Conservation (phyloP, 1,139 yeast species). For the Blastobotrys buckinghamii region DNA sequence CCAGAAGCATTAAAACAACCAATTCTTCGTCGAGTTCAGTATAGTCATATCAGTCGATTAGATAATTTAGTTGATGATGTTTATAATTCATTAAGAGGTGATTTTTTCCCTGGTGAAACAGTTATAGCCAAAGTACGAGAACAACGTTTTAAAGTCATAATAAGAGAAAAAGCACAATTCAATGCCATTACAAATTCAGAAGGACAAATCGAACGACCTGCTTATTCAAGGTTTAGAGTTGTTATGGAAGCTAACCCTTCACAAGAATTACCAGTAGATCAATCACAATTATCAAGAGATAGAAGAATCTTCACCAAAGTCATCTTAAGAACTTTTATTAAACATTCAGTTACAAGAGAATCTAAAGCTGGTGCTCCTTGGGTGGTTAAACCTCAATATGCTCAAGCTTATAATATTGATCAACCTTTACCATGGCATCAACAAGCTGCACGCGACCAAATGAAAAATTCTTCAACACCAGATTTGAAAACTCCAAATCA, state of each 20-base stretch:
- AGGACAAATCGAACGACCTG: conserved; percentile 46
- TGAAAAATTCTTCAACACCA: conserved; percentile 1
- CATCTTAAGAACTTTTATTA: conserved; percentile 81
- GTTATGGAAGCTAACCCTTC: conserved; percentile 44
- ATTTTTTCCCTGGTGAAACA: conserved; percentile 87
- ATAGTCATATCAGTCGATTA: conserved; percentile 74
- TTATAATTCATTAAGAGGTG: conserved; percentile 60
- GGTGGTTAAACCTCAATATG: conserved; percentile 79
- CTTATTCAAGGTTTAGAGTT: conserved; percentile 67
- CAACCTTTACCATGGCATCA: conserved; percentile 32
- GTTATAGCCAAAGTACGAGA: conserved; percentile 52
- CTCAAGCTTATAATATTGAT: conserved; percentile 33
- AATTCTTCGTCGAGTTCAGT: conserved; percentile 75
- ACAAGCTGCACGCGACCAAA: conserved; percentile 13
- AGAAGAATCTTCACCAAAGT: conserved; percentile 85
- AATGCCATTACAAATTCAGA: conserved; percentile 37
- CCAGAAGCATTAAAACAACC: conserved; percentile 94
- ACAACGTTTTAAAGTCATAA: conserved; percentile 42
- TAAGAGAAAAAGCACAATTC: conserved; percentile 48
- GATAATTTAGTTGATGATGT: conserved; percentile 86
- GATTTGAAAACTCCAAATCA: not conserved
- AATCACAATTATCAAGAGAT: conserved; percentile 69
- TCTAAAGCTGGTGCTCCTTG: conserved; percentile 92
- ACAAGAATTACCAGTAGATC: conserved; percentile 64
- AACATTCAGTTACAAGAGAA: conserved; percentile 75